These are phyloP conservation scores for Priceomyces castillae DNA, from an alignment of 805 yeast species.

Conservation along the genomic window DNA sequence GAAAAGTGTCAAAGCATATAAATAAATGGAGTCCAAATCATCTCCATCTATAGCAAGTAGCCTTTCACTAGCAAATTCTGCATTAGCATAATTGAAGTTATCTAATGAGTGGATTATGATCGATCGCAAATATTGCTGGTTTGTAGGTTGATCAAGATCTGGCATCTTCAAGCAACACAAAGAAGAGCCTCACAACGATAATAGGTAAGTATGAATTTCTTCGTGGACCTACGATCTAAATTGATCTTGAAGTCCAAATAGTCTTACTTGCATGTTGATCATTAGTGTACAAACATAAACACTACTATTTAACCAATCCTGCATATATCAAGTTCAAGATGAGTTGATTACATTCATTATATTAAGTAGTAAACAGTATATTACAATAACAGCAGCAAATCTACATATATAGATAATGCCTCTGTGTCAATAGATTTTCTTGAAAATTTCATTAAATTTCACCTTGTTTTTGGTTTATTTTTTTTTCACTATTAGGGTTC, in stretches of 20 bases:
- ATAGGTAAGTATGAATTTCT: neutral
- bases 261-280: neutral
- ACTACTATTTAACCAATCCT: neutral
- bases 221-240: neutral
- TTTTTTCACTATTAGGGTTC: neutral
- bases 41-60: slow-evolving; percentile 60
- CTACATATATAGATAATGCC: neutral
- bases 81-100: slow-evolving; percentile 64
- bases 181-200: neutral
- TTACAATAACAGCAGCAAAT: neutral
- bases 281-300: slow-evolving; percentile 6
- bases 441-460: no score
- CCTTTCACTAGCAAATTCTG: slow-evolving; percentile 85
- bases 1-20: slow-evolving; percentile 66
- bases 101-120: slow-evolving; percentile 70
- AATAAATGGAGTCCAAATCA: slow-evolving; percentile 59
- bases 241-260: neutral
- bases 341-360: neutral
- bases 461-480: neutral
- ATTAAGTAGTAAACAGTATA: neutral
- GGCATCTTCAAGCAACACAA: neutral
- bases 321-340: neutral
- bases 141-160: slow-evolving; percentile 15
- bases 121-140: slow-evolving; percentile 49
- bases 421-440: no score